Evolutionary conservation across 2,329 filamentous ascomycete species (phyloP).

Genomic region (Pseudodiploospora longispora): DNA sequence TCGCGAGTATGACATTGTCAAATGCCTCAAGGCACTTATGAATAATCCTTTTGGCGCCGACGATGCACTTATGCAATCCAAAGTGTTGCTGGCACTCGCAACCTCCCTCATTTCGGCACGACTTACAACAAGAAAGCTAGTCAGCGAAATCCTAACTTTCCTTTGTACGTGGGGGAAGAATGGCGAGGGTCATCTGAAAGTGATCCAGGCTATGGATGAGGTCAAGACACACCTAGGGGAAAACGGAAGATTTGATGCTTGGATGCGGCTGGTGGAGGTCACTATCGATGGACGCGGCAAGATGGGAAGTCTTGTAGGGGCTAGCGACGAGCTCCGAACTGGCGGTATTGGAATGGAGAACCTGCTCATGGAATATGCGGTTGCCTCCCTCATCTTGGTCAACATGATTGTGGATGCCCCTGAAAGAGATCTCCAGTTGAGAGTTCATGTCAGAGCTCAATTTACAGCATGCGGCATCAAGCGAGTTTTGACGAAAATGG

Average conservation of each 20-base stretch:
- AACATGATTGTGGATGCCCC: conserved; percentile 95
- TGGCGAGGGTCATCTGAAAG: conserved; percentile 82
- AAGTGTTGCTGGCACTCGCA: conserved; percentile 80
- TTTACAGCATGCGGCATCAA: conserved; percentile 95
- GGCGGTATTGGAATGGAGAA: conserved; percentile 99
- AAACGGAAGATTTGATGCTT: conserved; percentile 92
- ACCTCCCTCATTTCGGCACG: conserved; percentile 82
- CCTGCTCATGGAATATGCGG: conserved; percentile 96
- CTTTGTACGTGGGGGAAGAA: conserved; percentile 84
- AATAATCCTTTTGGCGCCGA: conserved; percentile 99
- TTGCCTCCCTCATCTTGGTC: conserved; percentile 87
- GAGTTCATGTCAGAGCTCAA: conserved; percentile 90
- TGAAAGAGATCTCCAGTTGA: conserved; percentile 78
- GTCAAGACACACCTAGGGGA: conserved; percentile 84
- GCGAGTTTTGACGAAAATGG: conserved; percentile 92
- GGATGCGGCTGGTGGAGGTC: conserved; percentile 98
- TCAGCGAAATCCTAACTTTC: conserved; percentile 94
- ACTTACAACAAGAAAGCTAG: conserved; percentile 84
- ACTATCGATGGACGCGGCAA: conserved; percentile 95
- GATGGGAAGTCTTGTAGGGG: conserved; percentile 96
- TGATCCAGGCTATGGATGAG: conserved; percentile 85
- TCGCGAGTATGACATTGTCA: conserved; percentile 92
- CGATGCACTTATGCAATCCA: conserved; percentile 83
- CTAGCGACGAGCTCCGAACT: conserved; percentile 90
- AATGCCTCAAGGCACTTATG: conserved; percentile 94